phyloP scores from a whole-genome alignment of 495 filamentous ascomycete species.

The Penicillium cataractarum region DNA sequence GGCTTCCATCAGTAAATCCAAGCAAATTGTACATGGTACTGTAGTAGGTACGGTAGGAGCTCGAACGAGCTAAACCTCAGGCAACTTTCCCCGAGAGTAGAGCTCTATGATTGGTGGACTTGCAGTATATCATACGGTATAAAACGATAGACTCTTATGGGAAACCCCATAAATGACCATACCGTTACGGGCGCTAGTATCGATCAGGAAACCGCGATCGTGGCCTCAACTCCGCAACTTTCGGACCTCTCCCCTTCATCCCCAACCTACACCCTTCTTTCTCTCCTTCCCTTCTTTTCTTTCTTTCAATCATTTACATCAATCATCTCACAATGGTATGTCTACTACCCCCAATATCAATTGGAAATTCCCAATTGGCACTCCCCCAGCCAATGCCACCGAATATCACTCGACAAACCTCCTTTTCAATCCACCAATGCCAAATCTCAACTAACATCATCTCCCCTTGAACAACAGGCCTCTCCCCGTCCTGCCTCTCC shows the following conservation, averaged over 20 bases:
- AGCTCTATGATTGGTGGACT: conserved; percentile 25
- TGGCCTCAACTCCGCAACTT: conserved; percentile 49
- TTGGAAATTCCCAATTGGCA: conserved; percentile 14
- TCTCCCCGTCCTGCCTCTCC: conserved; percentile 53
- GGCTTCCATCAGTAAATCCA: background rate
- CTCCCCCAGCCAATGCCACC: conserved; percentile 8
- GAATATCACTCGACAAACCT: conserved; percentile 1
- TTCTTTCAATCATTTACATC: conserved; percentile 17
- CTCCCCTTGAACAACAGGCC: conserved; percentile 31
- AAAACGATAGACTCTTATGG: background rate
- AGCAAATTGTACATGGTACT: background rate
- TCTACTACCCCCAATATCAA: conserved; percentile 4
- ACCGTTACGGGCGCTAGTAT: conserved; percentile 28
- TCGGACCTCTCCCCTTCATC: conserved; percentile 29
- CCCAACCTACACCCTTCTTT: conserved; percentile 22
- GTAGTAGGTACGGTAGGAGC: background rate
- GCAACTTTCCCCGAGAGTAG: background rate
- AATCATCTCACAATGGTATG: conserved; percentile 43
- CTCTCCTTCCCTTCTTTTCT: conserved; percentile 17
- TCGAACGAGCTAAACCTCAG: background rate
- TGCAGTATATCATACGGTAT: conserved; percentile 15
- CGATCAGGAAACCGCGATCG: conserved; percentile 46
- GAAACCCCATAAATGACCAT: conserved; percentile 2
- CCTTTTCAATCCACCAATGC: conserved; percentile 18
- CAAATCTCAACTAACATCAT: conserved; percentile 5